phyloP scores from a whole-genome alignment of 1,284 basidiomycete species.

The Pseudozyma sp. region DNA sequence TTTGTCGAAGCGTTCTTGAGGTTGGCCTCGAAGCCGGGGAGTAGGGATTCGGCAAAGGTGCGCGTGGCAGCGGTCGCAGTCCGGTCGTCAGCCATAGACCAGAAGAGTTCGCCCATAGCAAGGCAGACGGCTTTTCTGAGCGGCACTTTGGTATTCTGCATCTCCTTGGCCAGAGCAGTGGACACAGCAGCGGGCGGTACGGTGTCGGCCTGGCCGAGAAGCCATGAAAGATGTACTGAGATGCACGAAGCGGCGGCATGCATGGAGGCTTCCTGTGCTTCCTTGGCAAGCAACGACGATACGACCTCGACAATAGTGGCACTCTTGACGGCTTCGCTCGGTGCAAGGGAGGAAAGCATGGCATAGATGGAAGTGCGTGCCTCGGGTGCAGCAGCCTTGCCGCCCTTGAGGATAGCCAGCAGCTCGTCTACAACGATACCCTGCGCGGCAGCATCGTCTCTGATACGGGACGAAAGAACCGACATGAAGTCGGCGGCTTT shows the following conservation, averaged over 20 bases:
- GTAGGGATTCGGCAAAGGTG: conserved; percentile 53
- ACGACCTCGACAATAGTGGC: conserved; percentile 42
- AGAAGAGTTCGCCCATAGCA: conserved; percentile 52
- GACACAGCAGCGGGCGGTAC: conserved; percentile 28
- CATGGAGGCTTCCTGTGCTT: conserved; percentile 58
- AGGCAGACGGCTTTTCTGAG: conserved; percentile 55
- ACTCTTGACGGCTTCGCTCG: conserved; percentile 30
- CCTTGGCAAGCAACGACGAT: conserved; percentile 55
- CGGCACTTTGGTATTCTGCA: conserved; percentile 57
- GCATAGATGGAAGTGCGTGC: conserved; percentile 54
- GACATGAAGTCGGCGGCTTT: conserved; percentile 46
- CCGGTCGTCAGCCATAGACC: conserved; percentile 23
- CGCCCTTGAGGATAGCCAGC: conserved; percentile 51
- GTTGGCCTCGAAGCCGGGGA: conserved; percentile 58
- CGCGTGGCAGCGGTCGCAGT: conserved; percentile 27
- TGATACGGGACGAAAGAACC: conserved; percentile 26
- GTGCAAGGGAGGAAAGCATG: conserved; percentile 48
- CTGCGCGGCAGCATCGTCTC: conserved; percentile 31
- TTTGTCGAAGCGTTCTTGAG: conserved; percentile 60
- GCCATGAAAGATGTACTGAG: conserved; percentile 40
- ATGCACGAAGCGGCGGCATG: conserved; percentile 50
- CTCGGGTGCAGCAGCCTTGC: conserved; percentile 55
- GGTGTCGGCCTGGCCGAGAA: conserved; percentile 26
- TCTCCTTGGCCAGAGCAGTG: conserved; percentile 52
- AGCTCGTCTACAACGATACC: conserved; percentile 47